phyloP scores from a whole-genome alignment of 495 filamentous ascomycete genomes.

The Corynascus novoguineensis region DNA sequence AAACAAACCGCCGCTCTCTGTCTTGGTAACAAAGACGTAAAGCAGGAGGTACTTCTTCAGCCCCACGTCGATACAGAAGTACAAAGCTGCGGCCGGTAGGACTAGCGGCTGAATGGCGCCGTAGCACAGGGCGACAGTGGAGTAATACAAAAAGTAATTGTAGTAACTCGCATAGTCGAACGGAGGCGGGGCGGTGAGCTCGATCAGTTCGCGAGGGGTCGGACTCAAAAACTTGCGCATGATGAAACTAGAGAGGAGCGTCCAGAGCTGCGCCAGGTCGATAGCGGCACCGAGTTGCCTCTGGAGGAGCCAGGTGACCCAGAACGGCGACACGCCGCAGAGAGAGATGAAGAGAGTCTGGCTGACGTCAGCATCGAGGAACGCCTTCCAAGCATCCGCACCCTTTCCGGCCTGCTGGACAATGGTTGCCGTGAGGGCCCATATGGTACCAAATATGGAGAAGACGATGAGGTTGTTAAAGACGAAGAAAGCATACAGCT shows the following conservation, averaged over 20 bases:
- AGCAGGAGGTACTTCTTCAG: conserved; percentile 93
- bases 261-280: conserved; percentile 80
- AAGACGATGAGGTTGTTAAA: conserved; percentile 97
- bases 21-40: conserved; percentile 95
- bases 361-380: conserved; percentile 58
- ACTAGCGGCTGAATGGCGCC: conserved; percentile 82
- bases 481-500: conserved; percentile 93
- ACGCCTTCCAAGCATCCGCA: conserved; percentile 59
- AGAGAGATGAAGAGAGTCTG: conserved; percentile 58
- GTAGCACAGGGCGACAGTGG: conserved; percentile 83
- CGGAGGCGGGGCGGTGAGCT: conserved; percentile 82
- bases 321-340: conserved; percentile 79
- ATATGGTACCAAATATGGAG: conserved; percentile 77
- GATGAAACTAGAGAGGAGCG: conserved; percentile 73
- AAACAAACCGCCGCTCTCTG: conserved; percentile 88
- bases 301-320: conserved; percentile 89
- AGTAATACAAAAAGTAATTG: conserved; percentile 92
- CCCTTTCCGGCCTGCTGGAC: conserved; percentile 48
- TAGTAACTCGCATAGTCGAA: conserved; percentile 98
- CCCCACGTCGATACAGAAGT: conserved; percentile 80
- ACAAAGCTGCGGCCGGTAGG: conserved; percentile 83
- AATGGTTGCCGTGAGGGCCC: conserved; percentile 62
- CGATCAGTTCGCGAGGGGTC: conserved; percentile 88
- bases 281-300: conserved; percentile 86
- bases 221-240: conserved; percentile 76